Base-by-base conservation (phyloP, 2,329 filamentous ascomycete species). In the Ascochyta lentis region DNA sequence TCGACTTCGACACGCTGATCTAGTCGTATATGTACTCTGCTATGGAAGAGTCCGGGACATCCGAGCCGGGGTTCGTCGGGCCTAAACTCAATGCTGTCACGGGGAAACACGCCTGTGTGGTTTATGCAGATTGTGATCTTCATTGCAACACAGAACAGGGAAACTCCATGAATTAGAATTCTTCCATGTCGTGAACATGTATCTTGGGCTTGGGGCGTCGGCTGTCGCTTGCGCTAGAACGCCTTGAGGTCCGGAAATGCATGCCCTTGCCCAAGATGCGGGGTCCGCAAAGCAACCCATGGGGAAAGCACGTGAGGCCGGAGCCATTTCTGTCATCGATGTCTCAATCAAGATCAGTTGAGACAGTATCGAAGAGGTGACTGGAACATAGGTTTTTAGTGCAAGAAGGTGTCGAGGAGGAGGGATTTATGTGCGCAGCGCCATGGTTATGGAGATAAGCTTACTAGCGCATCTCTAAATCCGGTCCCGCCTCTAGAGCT, bases 181-280 rank as follows among this genome's bases (percentile, higher is more conserved):
- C 26, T 26, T 51, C 49, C 49, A 45, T 26, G 37, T 19, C 23
- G n/a, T 27, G 26, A 47, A 24, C 26, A 15, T 40, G 45, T 7
- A 31, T 19, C 31, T 51, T 35, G 49, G 46, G 27, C 46, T 43
- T 49, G 38, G 41, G 19, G 19, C 45, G 45, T 57, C 54, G 54
- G 55, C 50, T 58, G 38, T 58, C 46, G 46, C 49, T 51, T 58
- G 44, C 49, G 50, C 55, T 54, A 58, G 41, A 40, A 15, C 31
- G 19, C 13, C 40, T 54, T 27, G 8, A 47, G 49, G 40, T 44
- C 19, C 27, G 35, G 23, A 26, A 5, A 13, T n/a, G 29, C 37
- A 55, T 15, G 41, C 27, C 38, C 31, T 22, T 33, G 41, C 34
- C 16, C 13, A n/a, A 42, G 31, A 39, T 51, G 49, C 41, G 49